phyloP scores from a whole-genome alignment of 257 asterid species.

The Apocynum venetum region DNA sequence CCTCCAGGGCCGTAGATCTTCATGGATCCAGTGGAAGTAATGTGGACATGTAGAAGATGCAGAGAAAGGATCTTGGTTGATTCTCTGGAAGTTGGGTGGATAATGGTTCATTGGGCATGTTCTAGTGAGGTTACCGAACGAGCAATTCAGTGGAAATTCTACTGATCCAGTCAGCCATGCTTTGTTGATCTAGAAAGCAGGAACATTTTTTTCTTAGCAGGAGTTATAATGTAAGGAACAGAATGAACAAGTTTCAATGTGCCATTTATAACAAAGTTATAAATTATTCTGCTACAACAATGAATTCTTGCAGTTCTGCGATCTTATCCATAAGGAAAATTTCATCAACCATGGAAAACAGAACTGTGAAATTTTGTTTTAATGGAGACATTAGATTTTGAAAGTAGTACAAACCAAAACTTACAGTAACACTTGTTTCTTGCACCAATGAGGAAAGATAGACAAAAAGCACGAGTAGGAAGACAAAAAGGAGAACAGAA shows the following conservation, averaged over 20 bases:
- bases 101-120: conserved; percentile 35
- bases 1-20: conserved; percentile 42
- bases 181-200: background rate
- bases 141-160: conserved; percentile 32
- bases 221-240: background rate
- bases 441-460: conserved; percentile 1
- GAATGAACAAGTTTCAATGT: too few species aligned
- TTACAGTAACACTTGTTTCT: background rate
- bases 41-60: conserved; percentile 27
- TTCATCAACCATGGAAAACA: too few species aligned
- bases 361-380: too few species aligned
- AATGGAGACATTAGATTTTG: background rate
- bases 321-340: too few species aligned
- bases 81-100: conserved; percentile 23
- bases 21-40: conserved; percentile 40
- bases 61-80: conserved; percentile 7
- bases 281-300: too few species aligned
- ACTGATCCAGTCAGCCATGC: background rate
- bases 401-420: background rate
- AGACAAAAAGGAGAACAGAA: background rate
- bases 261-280: too few species aligned
- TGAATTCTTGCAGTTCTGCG: too few species aligned
- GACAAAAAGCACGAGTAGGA: background rate
- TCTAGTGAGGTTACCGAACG: conserved; percentile 15
- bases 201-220: background rate